Evolutionary conservation across 495 filamentous ascomycete species (phyloP).

Genomic region (Penicillium waksmanii): DNA sequence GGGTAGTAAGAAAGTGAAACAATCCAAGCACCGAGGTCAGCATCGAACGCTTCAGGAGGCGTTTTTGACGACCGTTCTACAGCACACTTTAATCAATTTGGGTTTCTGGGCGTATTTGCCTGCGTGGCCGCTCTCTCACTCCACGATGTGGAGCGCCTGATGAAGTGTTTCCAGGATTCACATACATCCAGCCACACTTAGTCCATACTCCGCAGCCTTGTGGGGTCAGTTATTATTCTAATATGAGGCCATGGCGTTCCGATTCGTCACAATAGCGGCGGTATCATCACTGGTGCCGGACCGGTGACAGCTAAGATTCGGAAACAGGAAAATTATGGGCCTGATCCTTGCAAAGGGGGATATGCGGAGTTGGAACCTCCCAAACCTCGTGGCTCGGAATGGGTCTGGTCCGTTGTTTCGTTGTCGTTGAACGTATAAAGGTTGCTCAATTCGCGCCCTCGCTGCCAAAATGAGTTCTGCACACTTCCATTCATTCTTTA

Average conservation of each 20-base stretch:
- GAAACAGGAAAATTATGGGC: constrained; percentile 9
- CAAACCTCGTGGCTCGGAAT: constrained; percentile 1
- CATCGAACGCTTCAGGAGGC: constrained; percentile 13
- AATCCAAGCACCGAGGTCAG: constrained; percentile 21
- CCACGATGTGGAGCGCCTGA: neutral
- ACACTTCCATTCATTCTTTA: neutral
- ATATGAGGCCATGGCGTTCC: neutral
- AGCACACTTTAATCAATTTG: constrained; percentile 17
- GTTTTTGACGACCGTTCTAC: constrained; percentile 1
- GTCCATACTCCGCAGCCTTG: neutral
- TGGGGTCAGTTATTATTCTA: neutral
- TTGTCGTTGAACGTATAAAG: constrained; percentile 8
- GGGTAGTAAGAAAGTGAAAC: constrained; percentile 22
- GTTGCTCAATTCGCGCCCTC: neutral
- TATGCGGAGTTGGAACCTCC: constrained; percentile 5
- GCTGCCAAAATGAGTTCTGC: neutral
- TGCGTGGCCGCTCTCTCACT: neutral
- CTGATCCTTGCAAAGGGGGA: neutral
- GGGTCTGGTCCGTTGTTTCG: neutral
- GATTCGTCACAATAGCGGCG: constrained; percentile 7
- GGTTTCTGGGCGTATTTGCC: constrained; percentile 12
- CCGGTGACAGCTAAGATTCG: constrained; percentile 9
- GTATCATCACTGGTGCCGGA: constrained; percentile 5
- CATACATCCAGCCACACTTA: neutral
- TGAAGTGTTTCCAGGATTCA: constrained; percentile 1